Evolutionary conservation across 148 eudicot genomes (phyloP).

Genomic region (Drosera capensis): DNA sequence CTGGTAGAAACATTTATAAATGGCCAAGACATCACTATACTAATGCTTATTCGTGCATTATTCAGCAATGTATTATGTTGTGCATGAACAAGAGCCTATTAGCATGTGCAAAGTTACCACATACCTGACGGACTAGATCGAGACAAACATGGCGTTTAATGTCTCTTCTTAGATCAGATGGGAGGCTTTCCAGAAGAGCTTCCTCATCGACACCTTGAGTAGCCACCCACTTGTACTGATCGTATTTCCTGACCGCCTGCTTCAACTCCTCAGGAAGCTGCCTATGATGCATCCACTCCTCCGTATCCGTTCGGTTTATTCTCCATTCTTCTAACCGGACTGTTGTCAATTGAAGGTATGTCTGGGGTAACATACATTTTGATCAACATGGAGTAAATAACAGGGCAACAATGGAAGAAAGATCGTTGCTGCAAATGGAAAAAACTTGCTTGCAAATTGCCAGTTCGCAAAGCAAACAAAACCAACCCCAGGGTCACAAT

Average conservation of each 20-base stretch:
- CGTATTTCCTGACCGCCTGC: conserved; percentile 50
- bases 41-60: not conserved
- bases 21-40: not conserved
- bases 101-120: not conserved
- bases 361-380: conserved; percentile 19
- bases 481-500: conserved; percentile 62
- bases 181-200: conserved; percentile 49
- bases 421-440: not conserved
- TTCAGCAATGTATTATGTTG: not conserved
- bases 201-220: conserved; percentile 78
- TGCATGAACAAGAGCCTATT: not conserved
- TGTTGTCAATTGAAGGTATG: conserved; percentile 67
- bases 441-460: conserved; percentile 75
- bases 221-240: conserved; percentile 76
- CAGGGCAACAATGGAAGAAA: not conserved
- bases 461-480: conserved; percentile 68
- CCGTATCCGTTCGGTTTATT: conserved; percentile 63
- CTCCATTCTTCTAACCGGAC: conserved; percentile 78
- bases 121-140: conserved; percentile 69
- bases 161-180: conserved; percentile 69
- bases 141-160: conserved; percentile 82
- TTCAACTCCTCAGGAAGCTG: conserved; percentile 60
- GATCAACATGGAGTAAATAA: not conserved
- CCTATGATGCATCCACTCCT: conserved; percentile 87
- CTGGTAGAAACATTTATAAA: conserved; percentile 14